Evolutionary conservation across 2,329 filamentous ascomycete genomes (phyloP).

Genomic region (Aureobasidium sp.): DNA sequence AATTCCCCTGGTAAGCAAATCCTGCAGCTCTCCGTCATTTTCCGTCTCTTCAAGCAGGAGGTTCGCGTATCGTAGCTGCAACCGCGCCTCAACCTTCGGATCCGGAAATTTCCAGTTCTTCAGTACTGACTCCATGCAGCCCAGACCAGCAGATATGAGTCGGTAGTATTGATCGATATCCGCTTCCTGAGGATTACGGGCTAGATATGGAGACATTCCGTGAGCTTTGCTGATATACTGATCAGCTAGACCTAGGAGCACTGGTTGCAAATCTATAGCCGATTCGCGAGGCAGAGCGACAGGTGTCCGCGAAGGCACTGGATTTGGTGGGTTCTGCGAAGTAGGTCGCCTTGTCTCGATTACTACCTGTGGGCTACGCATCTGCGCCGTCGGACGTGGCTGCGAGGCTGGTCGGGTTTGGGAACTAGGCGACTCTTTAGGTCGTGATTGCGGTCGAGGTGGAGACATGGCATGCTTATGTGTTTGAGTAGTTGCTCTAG

Average conservation of each 20-base stretch:
- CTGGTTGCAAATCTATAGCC: slow-evolving; percentile 46
- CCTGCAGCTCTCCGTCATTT: slow-evolving; percentile 65
- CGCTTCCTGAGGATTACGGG: slow-evolving; percentile 42
- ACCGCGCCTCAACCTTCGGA: slow-evolving; percentile 59
- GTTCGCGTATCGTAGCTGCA: slow-evolving; percentile 63
- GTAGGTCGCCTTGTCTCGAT: slow-evolving; percentile 10
- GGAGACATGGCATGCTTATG: slow-evolving; percentile 1
- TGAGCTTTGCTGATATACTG: slow-evolving; percentile 65
- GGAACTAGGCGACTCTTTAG: background rate
- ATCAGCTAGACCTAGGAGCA: slow-evolving; percentile 65
- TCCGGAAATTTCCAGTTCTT: slow-evolving; percentile 51
- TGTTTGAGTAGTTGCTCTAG: background rate
- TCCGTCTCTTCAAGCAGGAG: slow-evolving; percentile 68
- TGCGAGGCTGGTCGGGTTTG: background rate
- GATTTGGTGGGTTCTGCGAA: background rate
- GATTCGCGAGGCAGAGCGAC: background rate
- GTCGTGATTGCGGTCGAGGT: background rate
- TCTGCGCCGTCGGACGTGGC: background rate
- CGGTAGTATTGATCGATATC: slow-evolving; percentile 60
- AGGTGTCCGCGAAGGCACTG: background rate
- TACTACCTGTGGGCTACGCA: slow-evolving; percentile 14
- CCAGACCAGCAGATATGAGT: slow-evolving; percentile 62
- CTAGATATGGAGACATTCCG: slow-evolving; percentile 41
- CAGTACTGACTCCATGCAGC: slow-evolving; percentile 62
- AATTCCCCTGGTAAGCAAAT: slow-evolving; percentile 58